phyloP scores from a whole-genome alignment of 768 basidiomycete species.

The Leccinum boreale region DNA sequence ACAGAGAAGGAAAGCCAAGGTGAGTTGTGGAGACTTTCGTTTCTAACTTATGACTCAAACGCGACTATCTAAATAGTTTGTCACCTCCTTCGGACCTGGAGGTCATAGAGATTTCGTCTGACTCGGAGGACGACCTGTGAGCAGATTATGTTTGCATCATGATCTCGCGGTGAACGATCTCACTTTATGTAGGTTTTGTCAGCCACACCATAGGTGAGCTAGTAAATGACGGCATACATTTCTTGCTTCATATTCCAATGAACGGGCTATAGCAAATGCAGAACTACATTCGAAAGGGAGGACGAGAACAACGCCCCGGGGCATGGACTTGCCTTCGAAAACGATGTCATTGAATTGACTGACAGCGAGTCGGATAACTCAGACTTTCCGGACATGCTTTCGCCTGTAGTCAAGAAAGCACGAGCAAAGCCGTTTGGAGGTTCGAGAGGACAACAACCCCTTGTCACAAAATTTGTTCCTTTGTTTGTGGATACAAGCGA shows the following conservation, averaged over 20 bases:
- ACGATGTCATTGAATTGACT: slow-evolving; percentile 30
- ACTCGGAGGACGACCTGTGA: slow-evolving; percentile 39
- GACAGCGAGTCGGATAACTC: slow-evolving; percentile 26
- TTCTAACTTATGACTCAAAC: not conserved
- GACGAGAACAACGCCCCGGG: not conserved
- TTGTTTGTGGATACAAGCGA: slow-evolving; percentile 32
- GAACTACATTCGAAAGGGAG: not conserved
- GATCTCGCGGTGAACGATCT: not conserved
- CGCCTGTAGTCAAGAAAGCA: slow-evolving; percentile 18
- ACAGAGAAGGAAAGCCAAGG: slow-evolving; percentile 46
- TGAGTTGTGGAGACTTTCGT: slow-evolving; percentile 14
- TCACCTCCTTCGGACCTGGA: slow-evolving; percentile 15
- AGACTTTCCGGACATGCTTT: slow-evolving; percentile 23
- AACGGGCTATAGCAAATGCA: slow-evolving; percentile 4
- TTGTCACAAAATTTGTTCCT: slow-evolving; percentile 10
- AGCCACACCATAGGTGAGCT: slow-evolving; percentile 11
- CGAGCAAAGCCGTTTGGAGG: slow-evolving; percentile 1
- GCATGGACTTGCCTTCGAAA: not conserved
- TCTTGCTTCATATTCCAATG: not conserved
- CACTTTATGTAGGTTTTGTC: slow-evolving; percentile 7
- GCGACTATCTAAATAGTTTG: not conserved
- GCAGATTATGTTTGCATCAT: slow-evolving; percentile 6
- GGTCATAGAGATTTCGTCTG: slow-evolving; percentile 57
- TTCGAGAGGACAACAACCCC: slow-evolving; percentile 7
- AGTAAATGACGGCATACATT: not conserved